Percentiles rank a stretch among this genome's conserved stretches.
These are phyloP conservation scores for cucumber (Cucumis sativus) DNA, from an alignment of 306 rosid genomes.

Conservation along the genomic window Cucumber_9930_V3 NC_026660.2:26030501-26031000, in stretches of 20 bases:
- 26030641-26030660: slow-evolving; percentile 75
- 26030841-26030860: slow-evolving; percentile 53
- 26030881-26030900: slow-evolving; percentile 93
- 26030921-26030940: slow-evolving; percentile 34
- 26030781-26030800: slow-evolving; percentile 74
- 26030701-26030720: slow-evolving; percentile 39
- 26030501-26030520: slow-evolving; percentile 66
- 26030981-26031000: slow-evolving; percentile 71
- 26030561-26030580: slow-evolving; percentile 67
- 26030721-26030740: slow-evolving; percentile 42
- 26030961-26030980: slow-evolving; percentile 40
- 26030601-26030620: slow-evolving; percentile 83
- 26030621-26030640: slow-evolving; percentile 52
- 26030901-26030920: slow-evolving; percentile 73
- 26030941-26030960: not conserved
- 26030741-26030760: slow-evolving; percentile 37
- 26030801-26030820: slow-evolving; percentile 33
- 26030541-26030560: slow-evolving; percentile 74
- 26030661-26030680: slow-evolving; percentile 92
- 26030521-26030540: slow-evolving; percentile 79
- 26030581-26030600: slow-evolving; percentile 94
- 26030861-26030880: slow-evolving; percentile 91
- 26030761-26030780: slow-evolving; percentile 59
- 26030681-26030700: slow-evolving; percentile 58
- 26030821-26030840: slow-evolving; percentile 66